These are phyloP conservation scores for Leptosphaerulina australis DNA, from an alignment of 2,329 filamentous ascomycete species.

Conservation along the genomic window DNA sequence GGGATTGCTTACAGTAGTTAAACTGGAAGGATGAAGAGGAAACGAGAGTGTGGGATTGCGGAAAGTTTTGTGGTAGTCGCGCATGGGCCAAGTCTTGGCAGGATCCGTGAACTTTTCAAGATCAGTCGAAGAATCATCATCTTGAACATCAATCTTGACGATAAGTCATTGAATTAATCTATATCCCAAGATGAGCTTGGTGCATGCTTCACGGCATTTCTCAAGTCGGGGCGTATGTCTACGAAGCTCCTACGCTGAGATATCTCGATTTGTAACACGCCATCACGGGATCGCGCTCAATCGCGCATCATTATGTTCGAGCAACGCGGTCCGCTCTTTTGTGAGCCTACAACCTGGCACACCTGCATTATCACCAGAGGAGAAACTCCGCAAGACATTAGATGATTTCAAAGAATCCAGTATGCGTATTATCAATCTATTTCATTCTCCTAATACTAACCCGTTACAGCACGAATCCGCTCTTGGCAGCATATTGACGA, in stretches of 20 bases:
- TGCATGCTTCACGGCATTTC: conserved; percentile 25
- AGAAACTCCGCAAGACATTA: conserved; percentile 31
- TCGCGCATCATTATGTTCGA: conserved; percentile 14
- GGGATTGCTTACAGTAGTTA: conserved; percentile 80
- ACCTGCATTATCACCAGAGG: conserved; percentile 19
- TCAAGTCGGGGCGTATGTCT: conserved; percentile 24
- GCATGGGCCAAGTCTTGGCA: conserved; percentile 29
- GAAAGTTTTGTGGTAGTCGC: conserved; percentile 44
- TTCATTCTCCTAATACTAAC: background rate
- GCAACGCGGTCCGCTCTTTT: conserved; percentile 23
- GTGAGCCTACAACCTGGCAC: conserved; percentile 6
- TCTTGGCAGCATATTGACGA: conserved; percentile 39
- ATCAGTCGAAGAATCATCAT: conserved; percentile 8
- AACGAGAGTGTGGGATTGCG: conserved; percentile 28
- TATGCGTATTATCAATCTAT: conserved; percentile 20
- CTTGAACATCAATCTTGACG: background rate
- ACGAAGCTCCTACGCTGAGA: conserved; percentile 42
- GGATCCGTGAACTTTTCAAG: conserved; percentile 8
- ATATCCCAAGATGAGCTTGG: conserved; percentile 29
- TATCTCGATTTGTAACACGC: conserved; percentile 41
- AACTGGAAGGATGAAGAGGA: conserved; percentile 96
- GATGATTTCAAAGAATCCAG: conserved; percentile 42
- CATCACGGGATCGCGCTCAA: conserved; percentile 37
- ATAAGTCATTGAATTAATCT: background rate
- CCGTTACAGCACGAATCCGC: conserved; percentile 3